phyloP scores from a whole-genome alignment of 768 basidiomycete genomes.

The Cyathus striatus region DNA sequence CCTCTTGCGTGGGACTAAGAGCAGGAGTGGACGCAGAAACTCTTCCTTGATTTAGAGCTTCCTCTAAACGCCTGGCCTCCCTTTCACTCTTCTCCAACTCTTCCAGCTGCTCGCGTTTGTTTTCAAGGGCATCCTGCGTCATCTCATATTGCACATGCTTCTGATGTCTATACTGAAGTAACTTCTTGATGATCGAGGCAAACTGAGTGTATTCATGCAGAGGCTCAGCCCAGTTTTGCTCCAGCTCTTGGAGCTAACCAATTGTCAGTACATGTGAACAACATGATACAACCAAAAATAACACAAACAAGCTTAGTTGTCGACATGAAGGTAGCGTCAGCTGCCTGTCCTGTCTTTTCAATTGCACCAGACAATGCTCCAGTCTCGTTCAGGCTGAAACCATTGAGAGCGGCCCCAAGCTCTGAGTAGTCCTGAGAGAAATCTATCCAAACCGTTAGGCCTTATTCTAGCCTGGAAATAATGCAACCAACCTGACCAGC shows the following conservation, averaged over 20 bases:
- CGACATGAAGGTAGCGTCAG: constrained; percentile 90
- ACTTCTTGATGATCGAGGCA: constrained; percentile 88
- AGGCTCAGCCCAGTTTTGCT: constrained; percentile 94
- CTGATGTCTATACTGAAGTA: constrained; percentile 93
- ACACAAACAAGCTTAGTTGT: constrained; percentile 78
- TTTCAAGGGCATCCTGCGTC: constrained; percentile 86
- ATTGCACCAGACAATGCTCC: constrained; percentile 74
- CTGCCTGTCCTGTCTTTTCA: constrained; percentile 96
- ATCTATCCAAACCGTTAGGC: constrained; percentile 36
- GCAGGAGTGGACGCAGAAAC: constrained; percentile 13
- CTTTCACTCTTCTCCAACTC: constrained; percentile 90
- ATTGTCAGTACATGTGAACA: too few relatives aligned
- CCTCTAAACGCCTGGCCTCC: constrained; percentile 85
- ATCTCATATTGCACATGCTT: constrained; percentile 98
- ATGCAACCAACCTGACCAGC: constrained; percentile 77
- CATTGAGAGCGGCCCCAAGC: constrained; percentile 87
- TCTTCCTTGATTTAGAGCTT: constrained; percentile 69
- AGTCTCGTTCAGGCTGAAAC: constrained; percentile 85
- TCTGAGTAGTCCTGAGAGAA: constrained; percentile 85
- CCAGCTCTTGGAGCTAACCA: constrained; percentile 87
- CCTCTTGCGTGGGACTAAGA: constrained; percentile 11
- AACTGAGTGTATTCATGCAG: constrained; percentile 95
- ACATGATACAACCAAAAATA: too few relatives aligned
- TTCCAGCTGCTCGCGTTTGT: constrained; percentile 78
- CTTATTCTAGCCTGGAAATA: constrained; percentile 4